Base-by-base conservation (phyloP, 345 rosid genomes). In the Rhizophora apiculata region DNA sequence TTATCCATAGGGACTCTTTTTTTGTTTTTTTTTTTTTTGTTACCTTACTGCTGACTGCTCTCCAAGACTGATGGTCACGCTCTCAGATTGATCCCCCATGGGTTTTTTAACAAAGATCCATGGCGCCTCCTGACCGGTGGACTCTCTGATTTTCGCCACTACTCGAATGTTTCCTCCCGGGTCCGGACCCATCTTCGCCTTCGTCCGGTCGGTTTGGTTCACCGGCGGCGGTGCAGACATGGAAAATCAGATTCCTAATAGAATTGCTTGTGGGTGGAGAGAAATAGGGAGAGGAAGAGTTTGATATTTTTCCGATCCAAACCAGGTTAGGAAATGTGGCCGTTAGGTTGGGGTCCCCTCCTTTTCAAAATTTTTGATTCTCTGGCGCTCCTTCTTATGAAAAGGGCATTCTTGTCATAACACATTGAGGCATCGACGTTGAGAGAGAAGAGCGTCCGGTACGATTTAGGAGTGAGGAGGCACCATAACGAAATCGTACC, bases 131-230 rank as follows among this genome's bases (percentile, higher is more conserved):
- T 51, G 80, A 70, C 81, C 82, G 49, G 75, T 59, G 10, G 68
- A 74, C 3, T 82, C 75, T 67, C 80, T 77, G 72, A 92, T 76
- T 76, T 85, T 92, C 32, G 92, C 96, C 18, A 88, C 78, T 57
- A 89, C 86, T 13, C 96, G 86, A 16, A 82, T 75, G 67, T 77
- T 79, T 34, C 59, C 63, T 30, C 66, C 53, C 27, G 3, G 55
- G 0, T 64, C 68, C 39, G 63, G 27, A 56, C 37, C 66, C 70
- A 57, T 72, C 48, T 32, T 62, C 2, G 36, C 54, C 34, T 21
- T 6, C 62, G 56, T 32, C 43, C 55, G 20, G 21, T 56, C 21
- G 7, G 19, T 43, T 3, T 11, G 49, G 49, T 13, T 43, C 18
- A 19, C 19, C 5, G 49, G 49, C 49, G 49, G 13, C 18, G 18